phyloP scores from a whole-genome alignment of 2,329 filamentous ascomycete species.

The Fusarium neocosmosporiellum region DNA sequence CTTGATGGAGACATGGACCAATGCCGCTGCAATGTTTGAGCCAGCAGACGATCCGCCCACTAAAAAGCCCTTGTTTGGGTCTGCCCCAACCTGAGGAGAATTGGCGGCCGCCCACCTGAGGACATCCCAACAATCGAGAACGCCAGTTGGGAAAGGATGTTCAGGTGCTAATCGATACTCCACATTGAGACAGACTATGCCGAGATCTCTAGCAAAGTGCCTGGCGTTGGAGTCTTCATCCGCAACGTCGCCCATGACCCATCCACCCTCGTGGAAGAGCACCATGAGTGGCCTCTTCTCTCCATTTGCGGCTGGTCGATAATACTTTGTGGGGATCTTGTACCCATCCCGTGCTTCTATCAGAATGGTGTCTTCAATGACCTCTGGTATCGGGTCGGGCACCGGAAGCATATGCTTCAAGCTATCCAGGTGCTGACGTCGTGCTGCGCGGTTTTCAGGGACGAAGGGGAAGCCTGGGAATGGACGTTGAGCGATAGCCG shows the following conservation, averaged over 20 bases:
- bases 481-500: not conserved
- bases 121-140: conserved; percentile 4
- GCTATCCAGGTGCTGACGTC: not conserved
- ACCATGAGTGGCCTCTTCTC: not conserved
- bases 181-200: not conserved
- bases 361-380: not conserved
- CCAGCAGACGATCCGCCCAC: not conserved
- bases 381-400: not conserved
- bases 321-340: not conserved
- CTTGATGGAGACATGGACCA: not conserved
- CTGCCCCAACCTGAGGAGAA: not conserved
- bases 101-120: conserved; percentile 4
- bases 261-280: conserved; percentile 1
- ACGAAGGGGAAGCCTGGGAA: not conserved
- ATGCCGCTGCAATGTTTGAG: not conserved
- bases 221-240: conserved; percentile 5
- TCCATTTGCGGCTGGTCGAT: not conserved
- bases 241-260: not conserved
- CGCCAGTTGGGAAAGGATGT: not conserved
- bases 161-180: conserved; percentile 8
- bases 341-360: not conserved
- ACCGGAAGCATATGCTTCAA: not conserved
- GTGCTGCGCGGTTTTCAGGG: conserved; percentile 1
- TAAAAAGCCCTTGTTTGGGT: not conserved
- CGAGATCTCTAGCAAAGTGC: not conserved